Conservation (phyloP, 2,329 filamentous ascomycete genomes). For the Cercospora berteroae region DNA sequence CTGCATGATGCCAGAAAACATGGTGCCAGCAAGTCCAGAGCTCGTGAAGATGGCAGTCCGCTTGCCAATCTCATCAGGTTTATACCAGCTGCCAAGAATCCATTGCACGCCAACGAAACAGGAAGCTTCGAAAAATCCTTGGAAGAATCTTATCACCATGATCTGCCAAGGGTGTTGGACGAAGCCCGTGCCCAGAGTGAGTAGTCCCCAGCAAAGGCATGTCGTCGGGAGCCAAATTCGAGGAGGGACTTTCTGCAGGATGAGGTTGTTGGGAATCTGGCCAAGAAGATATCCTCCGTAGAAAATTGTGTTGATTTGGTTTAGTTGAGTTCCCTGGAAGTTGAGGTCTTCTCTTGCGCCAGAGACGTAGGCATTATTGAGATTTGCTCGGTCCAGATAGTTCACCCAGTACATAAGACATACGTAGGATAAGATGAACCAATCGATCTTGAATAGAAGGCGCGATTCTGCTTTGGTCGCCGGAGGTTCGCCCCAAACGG, state of each 20-base stretch:
- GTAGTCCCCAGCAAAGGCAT: slow-evolving; percentile 59
- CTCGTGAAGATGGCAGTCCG: slow-evolving; percentile 61
- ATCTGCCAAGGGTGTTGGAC: slow-evolving; percentile 54
- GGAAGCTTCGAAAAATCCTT: slow-evolving; percentile 35
- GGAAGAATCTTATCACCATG: slow-evolving; percentile 58
- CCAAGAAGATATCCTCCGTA: slow-evolving; percentile 50
- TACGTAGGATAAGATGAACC: slow-evolving; percentile 39
- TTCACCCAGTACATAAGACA: slow-evolving; percentile 42
- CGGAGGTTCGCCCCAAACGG: slow-evolving; percentile 30
- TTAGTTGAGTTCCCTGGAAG: slow-evolving; percentile 52
- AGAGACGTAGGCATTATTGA: slow-evolving; percentile 56
- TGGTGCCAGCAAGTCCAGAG: slow-evolving; percentile 58
- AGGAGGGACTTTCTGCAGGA: slow-evolving; percentile 62
- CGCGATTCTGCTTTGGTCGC: slow-evolving; percentile 28
- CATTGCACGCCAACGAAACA: slow-evolving; percentile 33
- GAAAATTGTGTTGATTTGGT: slow-evolving; percentile 40
- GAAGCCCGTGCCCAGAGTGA: slow-evolving; percentile 56
- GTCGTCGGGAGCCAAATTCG: slow-evolving; percentile 50
- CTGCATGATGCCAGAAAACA: slow-evolving; percentile 64
- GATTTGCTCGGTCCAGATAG: slow-evolving; percentile 51
- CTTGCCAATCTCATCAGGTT: slow-evolving; percentile 51
- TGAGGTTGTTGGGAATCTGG: slow-evolving; percentile 61
- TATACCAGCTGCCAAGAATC: slow-evolving; percentile 31
- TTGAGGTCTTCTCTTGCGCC: slow-evolving; percentile 54
- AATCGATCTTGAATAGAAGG: slow-evolving; percentile 35